phyloP scores from a whole-genome alignment of 805 yeast genomes.

The Saccharomycopsis lassenensis region DNA sequence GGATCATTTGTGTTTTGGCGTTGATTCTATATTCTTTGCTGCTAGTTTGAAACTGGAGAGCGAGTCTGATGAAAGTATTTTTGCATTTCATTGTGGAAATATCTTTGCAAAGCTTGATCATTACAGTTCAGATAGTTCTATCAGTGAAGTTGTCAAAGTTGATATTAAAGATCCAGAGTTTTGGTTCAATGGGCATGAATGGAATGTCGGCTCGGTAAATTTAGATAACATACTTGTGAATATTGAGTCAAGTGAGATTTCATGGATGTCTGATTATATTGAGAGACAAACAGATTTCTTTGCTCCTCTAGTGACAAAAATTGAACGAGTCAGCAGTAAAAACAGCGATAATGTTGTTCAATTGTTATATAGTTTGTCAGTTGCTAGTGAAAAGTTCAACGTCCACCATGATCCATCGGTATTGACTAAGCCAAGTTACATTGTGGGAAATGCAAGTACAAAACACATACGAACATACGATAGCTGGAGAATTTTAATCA shows the following conservation, averaged over 20 bases:
- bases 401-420: slow-evolving; percentile 83
- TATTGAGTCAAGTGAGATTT: slow-evolving; percentile 26
- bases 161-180: slow-evolving; percentile 19
- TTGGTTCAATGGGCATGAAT: slow-evolving; percentile 21
- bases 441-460: slow-evolving; percentile 50
- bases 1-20: slow-evolving; percentile 6
- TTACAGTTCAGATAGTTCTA: no score
- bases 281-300: slow-evolving; percentile 1
- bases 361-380: slow-evolving; percentile 32
- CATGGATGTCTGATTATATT: slow-evolving; percentile 25
- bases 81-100: no score
- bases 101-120: no score
- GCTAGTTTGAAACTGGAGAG: slow-evolving; percentile 16
- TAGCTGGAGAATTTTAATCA: slow-evolving; percentile 78
- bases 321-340: slow-evolving; percentile 23
- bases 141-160: slow-evolving; percentile 19
- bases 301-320: slow-evolving; percentile 23
- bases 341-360: slow-evolving; percentile 23
- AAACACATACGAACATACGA: slow-evolving; percentile 71
- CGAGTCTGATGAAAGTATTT: no score
- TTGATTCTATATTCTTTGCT: slow-evolving; percentile 21
- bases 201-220: slow-evolving; percentile 22
- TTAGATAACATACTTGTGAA: slow-evolving; percentile 24
- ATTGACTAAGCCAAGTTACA: slow-evolving; percentile 78
- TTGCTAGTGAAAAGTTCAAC: slow-evolving; percentile 37